Percentiles rank a stretch among this genome's conserved stretches.
phyloP scores from a whole-genome alignment of 164 flowering plant genomes.

The Santalum album region DNA sequence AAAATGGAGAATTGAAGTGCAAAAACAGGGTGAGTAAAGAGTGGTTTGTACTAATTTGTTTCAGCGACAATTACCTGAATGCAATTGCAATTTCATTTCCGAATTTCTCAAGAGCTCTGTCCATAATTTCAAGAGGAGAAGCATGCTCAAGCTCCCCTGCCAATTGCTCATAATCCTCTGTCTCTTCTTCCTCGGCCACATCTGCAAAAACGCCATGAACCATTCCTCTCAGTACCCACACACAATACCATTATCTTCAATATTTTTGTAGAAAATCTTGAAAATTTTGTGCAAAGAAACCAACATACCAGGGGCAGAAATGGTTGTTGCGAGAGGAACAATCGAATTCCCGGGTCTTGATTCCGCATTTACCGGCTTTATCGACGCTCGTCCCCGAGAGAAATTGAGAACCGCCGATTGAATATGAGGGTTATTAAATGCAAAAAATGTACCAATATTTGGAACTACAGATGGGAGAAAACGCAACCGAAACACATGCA shows the following conservation, averaged over 20 bases:
- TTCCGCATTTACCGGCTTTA: slow-evolving; percentile 45
- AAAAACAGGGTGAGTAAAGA: too few species aligned
- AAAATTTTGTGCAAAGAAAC: not conserved
- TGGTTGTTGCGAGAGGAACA: slow-evolving; percentile 48
- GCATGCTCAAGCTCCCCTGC: slow-evolving; percentile 58
- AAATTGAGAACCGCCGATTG: slow-evolving; percentile 14
- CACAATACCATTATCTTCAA: not conserved
- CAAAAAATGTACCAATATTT: slow-evolving; percentile 26
- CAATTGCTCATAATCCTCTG: slow-evolving; percentile 43
- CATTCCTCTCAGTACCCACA: not conserved
- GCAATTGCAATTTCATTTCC: slow-evolving; percentile 2
- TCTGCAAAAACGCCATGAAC: slow-evolving; percentile 17
- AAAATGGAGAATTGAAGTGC: too few species aligned
- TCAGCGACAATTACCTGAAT: slow-evolving; percentile 3
- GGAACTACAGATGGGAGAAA: slow-evolving; percentile 23
- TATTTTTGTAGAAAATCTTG: too few species aligned
- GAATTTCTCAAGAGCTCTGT: slow-evolving; percentile 34
- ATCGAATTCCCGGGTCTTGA: slow-evolving; percentile 43
- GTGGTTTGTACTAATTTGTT: too few species aligned
- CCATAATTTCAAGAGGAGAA: slow-evolving; percentile 89
- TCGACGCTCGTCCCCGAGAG: slow-evolving; percentile 27
- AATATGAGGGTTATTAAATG: slow-evolving; percentile 21
- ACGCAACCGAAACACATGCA: not conserved
- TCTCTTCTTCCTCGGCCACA: slow-evolving; percentile 28
- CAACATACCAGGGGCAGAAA: slow-evolving; percentile 44